These are phyloP conservation scores for maize (Zea mays) DNA, from an alignment of 176 grass and related monocot species.

Conservation along the genomic window Zm-B73-REFERENCE-NAM-5.0 NC_050097.1:118042001-118042500, in stretches of 20 bases:
- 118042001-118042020: conserved; percentile 19
- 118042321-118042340: no score
- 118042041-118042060: conserved; percentile 25
- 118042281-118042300: not conserved
- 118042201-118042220: not conserved
- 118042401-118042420: no score
- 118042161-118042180: no score
- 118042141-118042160: conserved; percentile 6
- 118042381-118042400: no score
- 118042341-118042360: no score
- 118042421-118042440: no score
- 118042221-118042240: not conserved
- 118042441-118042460: no score
- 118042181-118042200: not conserved
- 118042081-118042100: conserved; percentile 45
- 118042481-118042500: no score
- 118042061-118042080: conserved; percentile 54
- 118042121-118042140: conserved; percentile 73
- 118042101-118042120: conserved; percentile 68
- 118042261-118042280: not conserved
- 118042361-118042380: no score
- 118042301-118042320: not conserved
- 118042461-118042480: no score
- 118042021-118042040: conserved; percentile 26
- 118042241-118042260: not conserved